A percentile compares a stretch with the other conserved stretches of the same genome.
Evolutionary conservation across 345 rosid genomes (phyloP).

Genomic region (Rhodamnia rubescens): DNA sequence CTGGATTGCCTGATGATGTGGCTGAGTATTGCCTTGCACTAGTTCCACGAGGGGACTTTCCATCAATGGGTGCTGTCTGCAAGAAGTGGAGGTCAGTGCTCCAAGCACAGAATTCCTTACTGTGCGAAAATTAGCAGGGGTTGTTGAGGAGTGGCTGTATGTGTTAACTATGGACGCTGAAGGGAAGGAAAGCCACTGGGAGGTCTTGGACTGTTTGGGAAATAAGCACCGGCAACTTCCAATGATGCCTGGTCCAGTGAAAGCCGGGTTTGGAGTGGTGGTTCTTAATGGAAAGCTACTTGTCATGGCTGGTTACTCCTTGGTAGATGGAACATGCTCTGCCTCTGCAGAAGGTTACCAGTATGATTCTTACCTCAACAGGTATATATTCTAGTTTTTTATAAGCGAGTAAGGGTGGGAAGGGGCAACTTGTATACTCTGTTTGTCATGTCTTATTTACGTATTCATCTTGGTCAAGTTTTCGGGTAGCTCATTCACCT

Average conservation of each 20-base stretch:
- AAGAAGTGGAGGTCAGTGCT: conserved; percentile 87
- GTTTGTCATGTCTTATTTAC: background rate
- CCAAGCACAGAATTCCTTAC: conserved; percentile 74
- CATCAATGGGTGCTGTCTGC: conserved; percentile 78
- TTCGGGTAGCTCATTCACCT: background rate
- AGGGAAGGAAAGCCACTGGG: conserved; percentile 83
- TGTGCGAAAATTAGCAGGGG: conserved; percentile 61
- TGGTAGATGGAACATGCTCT: conserved; percentile 35
- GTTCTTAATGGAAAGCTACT: conserved; percentile 76
- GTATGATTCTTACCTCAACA: conserved; percentile 84
- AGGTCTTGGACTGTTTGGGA: conserved; percentile 66
- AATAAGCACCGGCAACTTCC: conserved; percentile 53
- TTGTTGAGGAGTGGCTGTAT: conserved; percentile 88
- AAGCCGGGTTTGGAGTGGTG: conserved; percentile 66
- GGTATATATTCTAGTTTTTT: conserved; percentile 21
- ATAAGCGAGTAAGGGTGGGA: background rate
- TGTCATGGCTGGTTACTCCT: conserved; percentile 69
- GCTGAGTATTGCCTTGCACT: conserved; percentile 76
- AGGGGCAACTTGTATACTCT: background rate
- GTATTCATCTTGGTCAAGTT: background rate
- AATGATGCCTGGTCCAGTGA: conserved; percentile 77
- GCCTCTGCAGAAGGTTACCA: conserved; percentile 70
- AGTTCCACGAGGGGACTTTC: conserved; percentile 66
- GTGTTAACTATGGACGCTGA: conserved; percentile 57
- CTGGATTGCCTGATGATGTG: conserved; percentile 90